Evolutionary conservation across 2,329 filamentous ascomycete species (phyloP), one percentile per base, ranked within the genome.

Genomic region (Huntiella decipiens): DNA sequence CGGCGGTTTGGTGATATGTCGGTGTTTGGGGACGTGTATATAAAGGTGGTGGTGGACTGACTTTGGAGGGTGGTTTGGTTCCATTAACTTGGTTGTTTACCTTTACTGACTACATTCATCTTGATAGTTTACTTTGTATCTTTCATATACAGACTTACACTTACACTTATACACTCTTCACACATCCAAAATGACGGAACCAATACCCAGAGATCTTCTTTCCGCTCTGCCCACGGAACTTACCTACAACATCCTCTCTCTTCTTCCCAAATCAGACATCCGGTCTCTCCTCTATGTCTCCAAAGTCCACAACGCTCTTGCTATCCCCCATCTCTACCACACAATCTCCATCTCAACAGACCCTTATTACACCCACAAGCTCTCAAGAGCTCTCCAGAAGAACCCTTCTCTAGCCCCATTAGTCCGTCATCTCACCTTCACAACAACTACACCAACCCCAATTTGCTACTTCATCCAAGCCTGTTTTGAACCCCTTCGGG

Each of bases 301-400:
- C 34, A 31, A 16, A 10, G 11, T 11, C 38, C 45, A 43, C 43
- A 33, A 38, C 22, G 32, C 22, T 19, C 38, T 36, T 31, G 35
- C 41, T 7, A 33, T 39, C 34, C 47, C 43, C 15, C 43, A 42
- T 22, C 47, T 49, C 32, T 49, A 49, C 39, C 28, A 45, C 16
- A 16, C 44, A 6, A 39, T 49, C 16, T 33, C 36, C n/a, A 43
- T 49, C 10, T 28, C 45, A 34, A 45, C 38, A 16, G 47, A 49
- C 22, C 38, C 45, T 43, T 49, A 49, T 36, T 49, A 45, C 19
- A 34, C 45, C 13, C 47, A 49, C 45, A 49, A 49, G 43, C 45
- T 49, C 43, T 43, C 43, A 5, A 22, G 43, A 19, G 35, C 47
- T 11, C 36, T 49, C n/a, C 43, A 38, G n/a, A 38, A 16, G 19